Evolutionary conservation across 352 stramenopile genomes (phyloP), one percentile per base, ranked within the genome.

Genomic region (Globisporangium apiculatum): DNA sequence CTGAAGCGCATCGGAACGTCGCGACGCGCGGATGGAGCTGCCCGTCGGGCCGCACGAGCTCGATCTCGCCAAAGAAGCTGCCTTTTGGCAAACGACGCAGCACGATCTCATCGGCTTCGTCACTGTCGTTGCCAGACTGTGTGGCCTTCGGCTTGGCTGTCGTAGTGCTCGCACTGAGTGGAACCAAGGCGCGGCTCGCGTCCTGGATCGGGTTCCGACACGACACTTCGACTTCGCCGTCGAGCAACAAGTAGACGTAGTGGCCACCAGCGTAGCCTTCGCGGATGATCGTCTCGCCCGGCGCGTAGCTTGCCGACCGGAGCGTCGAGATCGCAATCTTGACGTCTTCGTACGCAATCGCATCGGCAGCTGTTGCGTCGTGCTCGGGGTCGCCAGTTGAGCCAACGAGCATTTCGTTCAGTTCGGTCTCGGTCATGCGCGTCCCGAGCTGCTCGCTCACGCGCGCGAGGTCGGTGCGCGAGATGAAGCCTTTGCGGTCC

Each of bases 361-460:
- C 61, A 17, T 89, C 61, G 31, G 87, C 69, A 1, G 73, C 68
- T 8, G 69, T 72, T 0, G 69, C 61, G 38, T 70, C 77, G 56
- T 87, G 67, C 45, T 93, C 83, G 0, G 83, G 83, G 50, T 93
- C 83, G 0, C 83, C 83, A 2, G 77, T 88, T 1, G 79, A 71
- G 5, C 80, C 79, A 1, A 87, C 78, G n/a, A 93, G 75, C 83
- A 93, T 93, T 49, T 93, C 83, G 51, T 86, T 87, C 43, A 91
- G 63, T 51, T 91, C 83, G n/a, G 62, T 76, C 24, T 91, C 83
- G 43, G 72, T 90, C 62, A 91, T 72, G 7, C 75, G 69, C 10
- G 79, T 84, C 49, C 81, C 83, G 35, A 93, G 80, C 55, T 79
- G 76, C 62, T 83, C 71, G 24, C 77, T 85, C 40, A 91, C 83